A percentile compares a stretch with the other conserved stretches of the same genome.
Evolutionary conservation across 371 early-diverging fungal genomes (phyloP).

Genomic region (Apophysomyces elegans): DNA sequence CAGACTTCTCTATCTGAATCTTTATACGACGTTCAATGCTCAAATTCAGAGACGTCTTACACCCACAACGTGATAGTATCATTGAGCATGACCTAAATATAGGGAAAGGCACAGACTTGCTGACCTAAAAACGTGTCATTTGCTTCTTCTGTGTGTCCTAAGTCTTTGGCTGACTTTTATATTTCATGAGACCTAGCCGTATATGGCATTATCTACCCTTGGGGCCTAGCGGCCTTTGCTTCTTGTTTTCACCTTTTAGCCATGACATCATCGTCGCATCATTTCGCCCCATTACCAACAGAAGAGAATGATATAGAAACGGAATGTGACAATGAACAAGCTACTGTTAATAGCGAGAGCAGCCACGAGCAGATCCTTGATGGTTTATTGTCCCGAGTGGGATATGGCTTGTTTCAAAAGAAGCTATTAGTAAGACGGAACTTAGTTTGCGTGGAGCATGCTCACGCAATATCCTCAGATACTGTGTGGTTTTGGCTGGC

Average conservation of each 20-base stretch:
- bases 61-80: too few species aligned
- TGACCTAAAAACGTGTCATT: too few species aligned
- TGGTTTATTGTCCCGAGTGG: slow-evolving; percentile 68
- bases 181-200: too few species aligned
- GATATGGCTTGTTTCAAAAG: slow-evolving; percentile 80
- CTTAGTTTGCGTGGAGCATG: slow-evolving; percentile 6
- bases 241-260: background rate
- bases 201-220: background rate
- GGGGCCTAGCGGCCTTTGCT: background rate
- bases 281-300: slow-evolving; percentile 20
- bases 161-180: too few species aligned
- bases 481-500: slow-evolving; percentile 84
- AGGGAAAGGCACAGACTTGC: too few species aligned
- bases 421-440: slow-evolving; percentile 62
- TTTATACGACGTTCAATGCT: too few species aligned
- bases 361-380: slow-evolving; percentile 54
- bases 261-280: slow-evolving; percentile 15
- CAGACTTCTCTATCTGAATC: too few species aligned
- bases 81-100: too few species aligned
- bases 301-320: slow-evolving; percentile 12
- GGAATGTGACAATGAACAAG: background rate
- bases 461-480: slow-evolving; percentile 39
- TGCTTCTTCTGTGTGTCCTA: too few species aligned
- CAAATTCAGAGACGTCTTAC: too few species aligned
- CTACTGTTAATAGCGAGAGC: slow-evolving; percentile 4